Conservation (phyloP, 2,329 filamentous ascomycete species). For the Amylocarpus encephaloides region DNA sequence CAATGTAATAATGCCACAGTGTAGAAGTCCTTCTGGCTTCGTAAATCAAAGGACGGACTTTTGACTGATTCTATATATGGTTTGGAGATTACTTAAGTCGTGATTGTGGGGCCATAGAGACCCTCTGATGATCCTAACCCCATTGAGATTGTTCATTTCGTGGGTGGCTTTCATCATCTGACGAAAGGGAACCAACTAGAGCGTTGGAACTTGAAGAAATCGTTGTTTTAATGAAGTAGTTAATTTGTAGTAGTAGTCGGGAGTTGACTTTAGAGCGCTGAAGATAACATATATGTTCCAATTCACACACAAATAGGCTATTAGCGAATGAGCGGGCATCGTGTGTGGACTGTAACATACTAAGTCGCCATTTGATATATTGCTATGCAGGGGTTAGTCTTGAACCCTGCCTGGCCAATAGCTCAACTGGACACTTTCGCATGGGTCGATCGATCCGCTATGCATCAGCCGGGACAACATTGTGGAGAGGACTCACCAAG, state of each 20-base stretch:
- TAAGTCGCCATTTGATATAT: slow-evolving; percentile 1
- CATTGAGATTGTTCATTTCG: not conserved
- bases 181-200: slow-evolving; percentile 1
- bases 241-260: slow-evolving; percentile 3
- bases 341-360: too few species aligned
- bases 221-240: slow-evolving; percentile 3
- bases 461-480: slow-evolving; percentile 2
- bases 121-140: not conserved
- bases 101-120: not conserved
- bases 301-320: too few species aligned
- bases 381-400: not conserved
- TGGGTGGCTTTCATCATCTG: slow-evolving; percentile 3
- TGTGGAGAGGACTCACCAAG: slow-evolving; percentile 2
- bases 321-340: too few species aligned
- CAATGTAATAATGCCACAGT: not conserved
- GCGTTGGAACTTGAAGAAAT: not conserved
- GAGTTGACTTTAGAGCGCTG: not conserved
- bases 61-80: slow-evolving; percentile 2
- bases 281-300: too few species aligned
- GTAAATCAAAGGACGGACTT: not conserved
- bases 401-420: not conserved
- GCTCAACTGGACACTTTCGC: not conserved
- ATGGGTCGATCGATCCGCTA: slow-evolving; percentile 1
- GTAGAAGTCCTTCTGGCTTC: not conserved
- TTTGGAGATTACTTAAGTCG: not conserved